Conservation (phyloP, 441 rosid species). For the Breynia disticha region DNA sequence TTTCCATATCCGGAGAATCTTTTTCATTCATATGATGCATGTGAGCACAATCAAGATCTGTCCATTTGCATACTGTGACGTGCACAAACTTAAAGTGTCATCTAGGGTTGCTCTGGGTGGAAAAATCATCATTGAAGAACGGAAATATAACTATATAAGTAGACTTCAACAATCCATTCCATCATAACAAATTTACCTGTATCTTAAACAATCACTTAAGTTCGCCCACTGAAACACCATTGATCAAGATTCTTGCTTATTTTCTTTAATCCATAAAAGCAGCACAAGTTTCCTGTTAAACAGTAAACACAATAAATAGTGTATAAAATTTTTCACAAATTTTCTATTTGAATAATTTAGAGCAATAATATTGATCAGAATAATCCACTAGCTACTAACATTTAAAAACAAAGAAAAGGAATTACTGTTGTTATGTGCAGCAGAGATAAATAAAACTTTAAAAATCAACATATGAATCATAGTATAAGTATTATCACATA, state of each 20-base stretch:
- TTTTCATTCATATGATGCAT: constrained; percentile 70
- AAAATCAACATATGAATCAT: not conserved
- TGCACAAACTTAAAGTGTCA: constrained; percentile 91
- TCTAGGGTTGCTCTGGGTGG: constrained; percentile 76
- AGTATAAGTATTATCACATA: not conserved
- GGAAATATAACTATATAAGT: constrained; percentile 9
- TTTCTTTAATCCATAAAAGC: constrained; percentile 98
- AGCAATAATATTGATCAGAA: not conserved
- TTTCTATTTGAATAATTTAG: not conserved
- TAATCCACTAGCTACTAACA: not conserved
- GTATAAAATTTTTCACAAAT: not conserved
- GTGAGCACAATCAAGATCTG: constrained; percentile 97
- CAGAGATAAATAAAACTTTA: not conserved
- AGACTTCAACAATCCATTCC: constrained; percentile 4
- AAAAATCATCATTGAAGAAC: constrained; percentile 13
- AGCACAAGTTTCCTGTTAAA: constrained; percentile 24
- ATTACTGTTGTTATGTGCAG: not conserved
- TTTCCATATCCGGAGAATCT: constrained; percentile 82
- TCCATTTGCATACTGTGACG: constrained; percentile 97
- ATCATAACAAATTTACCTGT: constrained; percentile 33
- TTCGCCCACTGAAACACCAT: constrained; percentile 97
- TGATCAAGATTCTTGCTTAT: constrained; percentile 85
- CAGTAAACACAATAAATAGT: constrained; percentile 3
- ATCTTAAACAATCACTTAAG: constrained; percentile 94
- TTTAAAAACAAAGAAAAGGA: not conserved